Base-by-base conservation (phyloP, 768 basidiomycete genomes). In the Lenzites betulinus region DNA sequence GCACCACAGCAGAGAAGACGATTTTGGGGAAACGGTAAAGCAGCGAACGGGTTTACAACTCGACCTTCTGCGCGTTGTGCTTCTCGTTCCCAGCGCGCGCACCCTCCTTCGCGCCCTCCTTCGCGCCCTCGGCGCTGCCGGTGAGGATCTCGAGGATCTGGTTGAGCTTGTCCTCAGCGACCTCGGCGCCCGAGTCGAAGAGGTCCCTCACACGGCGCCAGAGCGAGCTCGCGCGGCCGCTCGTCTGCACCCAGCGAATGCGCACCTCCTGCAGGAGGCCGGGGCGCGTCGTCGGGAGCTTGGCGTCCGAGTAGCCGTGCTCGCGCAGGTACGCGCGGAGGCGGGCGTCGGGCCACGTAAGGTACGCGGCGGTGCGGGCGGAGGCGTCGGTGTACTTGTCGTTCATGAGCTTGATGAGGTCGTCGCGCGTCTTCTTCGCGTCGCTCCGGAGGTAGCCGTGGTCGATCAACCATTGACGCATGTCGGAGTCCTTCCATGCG, bases 321-420 rank as follows among this genome's bases (percentile, higher is more conserved):
- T 90, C 85, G 44, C 93, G 83, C 20, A 98, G 82, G 74, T 92
- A 97, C 1, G 90, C 93, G 47, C 95, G 88, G 26, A 98, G 85
- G 33, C 95, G 83, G 3, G 95, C 92, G 69, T 98, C 95, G 13
- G 93, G 92, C 96, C 96, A 98, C 11, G 83, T 81, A 51, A 95
- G 78, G 75, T 96, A 97, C 2, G 84, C 76, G 2, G 86, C 79
- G 1, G 81, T 79, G 36, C 77, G 74, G 6, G 66, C 13, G 13
- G 55, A 44, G 18, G 66, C 78, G 55, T 63, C 57, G 25, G 28
- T 54, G 53, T 72, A 92, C 87, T 90, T 90, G 51, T 82, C 80
- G 56, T 88, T 78, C 63, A 94, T 90, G 54, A 90, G 66, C 67
- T 83, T 81, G 58, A 93, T 75, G 12, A 93, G 80, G 65, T 95